Base-by-base conservation (phyloP, 768 basidiomycete species). In the Thelephora aurantiotincta region DNA sequence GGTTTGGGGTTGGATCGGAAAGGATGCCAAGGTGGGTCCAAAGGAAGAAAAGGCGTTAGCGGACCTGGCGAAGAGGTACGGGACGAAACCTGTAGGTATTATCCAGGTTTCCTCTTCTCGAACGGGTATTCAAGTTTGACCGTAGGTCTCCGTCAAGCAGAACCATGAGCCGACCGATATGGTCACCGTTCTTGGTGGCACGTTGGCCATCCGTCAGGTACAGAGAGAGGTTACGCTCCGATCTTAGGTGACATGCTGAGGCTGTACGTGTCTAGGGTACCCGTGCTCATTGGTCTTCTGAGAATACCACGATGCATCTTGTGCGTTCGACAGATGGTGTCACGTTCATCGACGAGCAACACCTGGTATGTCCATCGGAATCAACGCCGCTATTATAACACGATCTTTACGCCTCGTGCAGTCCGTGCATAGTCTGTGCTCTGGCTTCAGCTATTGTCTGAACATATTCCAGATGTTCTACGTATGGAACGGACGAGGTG, bases 271-370 rank as follows among this genome's bases (percentile, higher is more conserved):
- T 52, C 30, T 48, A 89, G 80, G 87, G 87, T 16, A 65, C 72
- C 23, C 73, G 87, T 43, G 69, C 68, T 5, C 83, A 80, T 56
- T 90, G 88, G 88, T 74, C 76, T 11, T 58, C 73, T 1, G 86
- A 88, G 44, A 89, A 90, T 52, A 87, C 84, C 5, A 69, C 84
- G 0, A 87, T 91, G 83, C 86, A 89, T 50, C 65, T 79, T 43
- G 69, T 88, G 33, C 73, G 85, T 47, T 70, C 68, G 1, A 55
- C 59, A 6, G 56, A 65, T 14, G 74, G 73, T 2, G 62, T 73
- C 11, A 61, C 82, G 23, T 65, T 73, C 49, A 76, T 88, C 48
- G 84, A 89, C 52, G 82, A 89, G 56, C 66, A 77, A 36, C 80
- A 89, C 52, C 60, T 85, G 49, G 87, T 87, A 55, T 54, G 70